A percentile compares a stretch with the other conserved stretches of the same genome.
phyloP scores from a whole-genome alignment of 73 alveolate species.

The Paramecium sexaurelia region DNA sequence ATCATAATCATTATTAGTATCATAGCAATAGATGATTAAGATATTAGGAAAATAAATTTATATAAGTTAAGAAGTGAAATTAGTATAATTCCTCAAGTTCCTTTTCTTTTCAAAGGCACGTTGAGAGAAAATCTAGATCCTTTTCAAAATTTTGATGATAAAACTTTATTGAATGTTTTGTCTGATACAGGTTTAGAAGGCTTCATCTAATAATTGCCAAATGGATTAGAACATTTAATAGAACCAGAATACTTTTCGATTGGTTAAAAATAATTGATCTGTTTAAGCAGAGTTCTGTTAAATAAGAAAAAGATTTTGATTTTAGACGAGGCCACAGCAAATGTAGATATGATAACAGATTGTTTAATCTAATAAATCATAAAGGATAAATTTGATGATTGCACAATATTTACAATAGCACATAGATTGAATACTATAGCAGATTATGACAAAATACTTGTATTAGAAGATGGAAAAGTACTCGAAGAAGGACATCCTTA shows the following conservation, averaged over 20 bases:
- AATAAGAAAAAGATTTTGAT: conserved; percentile 77
- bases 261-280: conserved; percentile 80
- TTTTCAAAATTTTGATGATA: conserved; percentile 54
- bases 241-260: conserved; percentile 73
- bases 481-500: conserved; percentile 77
- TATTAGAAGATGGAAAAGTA: conserved; percentile 74
- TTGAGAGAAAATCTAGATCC: conserved; percentile 75
- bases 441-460: conserved; percentile 80
- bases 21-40: conserved; percentile 87
- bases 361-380: conserved; percentile 69
- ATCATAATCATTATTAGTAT: not conserved
- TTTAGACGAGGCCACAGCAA: conserved; percentile 86
- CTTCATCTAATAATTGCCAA: conserved; percentile 69
- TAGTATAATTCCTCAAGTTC: conserved; percentile 67
- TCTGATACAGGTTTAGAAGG: conserved; percentile 81
- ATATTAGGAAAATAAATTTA: conserved; percentile 77
- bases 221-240: conserved; percentile 79
- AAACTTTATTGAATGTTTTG: conserved; percentile 69
- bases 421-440: conserved; percentile 81
- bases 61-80: conserved; percentile 78
- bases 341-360: conserved; percentile 80
- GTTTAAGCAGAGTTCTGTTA: conserved; percentile 80
- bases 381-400: conserved; percentile 71
- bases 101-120: conserved; percentile 66
- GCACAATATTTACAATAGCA: conserved; percentile 80